Conservation (phyloP, 2,329 filamentous ascomycete species). For the Trichophyton verrucosum region DNA sequence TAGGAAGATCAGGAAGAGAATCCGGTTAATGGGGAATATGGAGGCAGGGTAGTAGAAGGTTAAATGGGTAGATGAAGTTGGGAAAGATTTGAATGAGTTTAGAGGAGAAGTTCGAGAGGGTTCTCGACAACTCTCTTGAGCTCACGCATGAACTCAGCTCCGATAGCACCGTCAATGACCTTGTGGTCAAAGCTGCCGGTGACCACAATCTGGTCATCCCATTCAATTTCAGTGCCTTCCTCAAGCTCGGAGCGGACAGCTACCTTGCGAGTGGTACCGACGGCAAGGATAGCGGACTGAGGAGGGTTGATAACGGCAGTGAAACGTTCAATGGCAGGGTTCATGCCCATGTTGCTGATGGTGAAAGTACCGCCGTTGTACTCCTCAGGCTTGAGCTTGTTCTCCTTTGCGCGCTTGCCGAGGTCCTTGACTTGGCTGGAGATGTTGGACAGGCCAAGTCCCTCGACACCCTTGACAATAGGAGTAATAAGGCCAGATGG, state of each 20-base stretch:
- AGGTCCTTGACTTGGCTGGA: slow-evolving; percentile 88
- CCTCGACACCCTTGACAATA: slow-evolving; percentile 82
- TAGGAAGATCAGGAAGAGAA: neutral
- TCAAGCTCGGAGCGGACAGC: slow-evolving; percentile 75
- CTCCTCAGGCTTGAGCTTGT: slow-evolving; percentile 98
- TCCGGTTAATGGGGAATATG: neutral
- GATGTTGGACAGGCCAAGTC: slow-evolving; percentile 76
- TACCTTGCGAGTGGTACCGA: slow-evolving; percentile 92
- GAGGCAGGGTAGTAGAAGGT: too few species aligned
- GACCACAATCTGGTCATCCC: slow-evolving; percentile 94
- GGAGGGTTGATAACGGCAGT: slow-evolving; percentile 98
- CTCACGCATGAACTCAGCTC: slow-evolving; percentile 91
- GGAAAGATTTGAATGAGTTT: slow-evolving; percentile 23
- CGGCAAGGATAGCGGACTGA: slow-evolving; percentile 86
- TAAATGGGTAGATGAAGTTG: neutral
- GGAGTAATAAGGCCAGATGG: slow-evolving; percentile 92
- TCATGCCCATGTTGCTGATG: slow-evolving; percentile 99
- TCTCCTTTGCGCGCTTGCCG: slow-evolving; percentile 86
- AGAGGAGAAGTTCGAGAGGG: slow-evolving; percentile 87
- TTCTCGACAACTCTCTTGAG: slow-evolving; percentile 98
- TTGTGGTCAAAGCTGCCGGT: slow-evolving; percentile 98
- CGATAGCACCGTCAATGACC: slow-evolving; percentile 91
- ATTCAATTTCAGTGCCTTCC: slow-evolving; percentile 69
- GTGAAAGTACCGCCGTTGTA: slow-evolving; percentile 98
- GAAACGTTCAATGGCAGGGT: slow-evolving; percentile 88